Conservation (phyloP, 108 stramenopile genomes). For the Cyclotella sp. region DNA sequence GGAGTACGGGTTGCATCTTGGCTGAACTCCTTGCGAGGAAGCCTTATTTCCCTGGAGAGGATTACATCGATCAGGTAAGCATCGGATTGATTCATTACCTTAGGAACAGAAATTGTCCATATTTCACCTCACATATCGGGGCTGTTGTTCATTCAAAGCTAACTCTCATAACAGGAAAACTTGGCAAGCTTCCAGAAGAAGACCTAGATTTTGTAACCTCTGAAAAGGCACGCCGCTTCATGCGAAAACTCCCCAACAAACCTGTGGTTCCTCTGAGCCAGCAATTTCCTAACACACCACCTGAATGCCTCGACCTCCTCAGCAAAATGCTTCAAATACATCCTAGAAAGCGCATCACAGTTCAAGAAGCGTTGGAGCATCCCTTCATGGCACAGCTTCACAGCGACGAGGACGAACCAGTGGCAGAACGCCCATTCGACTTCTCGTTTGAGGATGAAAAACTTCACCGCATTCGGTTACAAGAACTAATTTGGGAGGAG, state of each 20-base stretch:
- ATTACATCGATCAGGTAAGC: conserved; percentile 98
- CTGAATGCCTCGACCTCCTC: conserved; percentile 90
- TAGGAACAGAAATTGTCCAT: not conserved
- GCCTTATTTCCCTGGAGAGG: conserved; percentile 94
- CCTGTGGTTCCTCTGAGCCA: conserved; percentile 56
- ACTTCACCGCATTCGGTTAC: conserved; percentile 77
- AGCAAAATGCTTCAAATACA: conserved; percentile 93
- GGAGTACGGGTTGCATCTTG: conserved; percentile 99
- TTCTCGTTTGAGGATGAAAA: conserved; percentile 89
- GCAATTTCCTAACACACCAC: conserved; percentile 82
- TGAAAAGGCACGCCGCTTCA: conserved; percentile 91
- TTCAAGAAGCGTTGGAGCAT: conserved; percentile 92
- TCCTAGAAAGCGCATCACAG: conserved; percentile 87
- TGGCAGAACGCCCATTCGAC: conserved; percentile 68
- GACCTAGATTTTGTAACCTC: conserved; percentile 96
- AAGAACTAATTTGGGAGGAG: conserved; percentile 93
- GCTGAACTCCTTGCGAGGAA: conserved; percentile 96
- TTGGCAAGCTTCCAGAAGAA: conserved; percentile 90
- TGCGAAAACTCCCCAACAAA: conserved; percentile 85
- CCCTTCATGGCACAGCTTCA: conserved; percentile 92
- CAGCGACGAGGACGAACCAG: conserved; percentile 87
- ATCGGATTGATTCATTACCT: not conserved
- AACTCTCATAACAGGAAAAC: conserved; percentile 85
- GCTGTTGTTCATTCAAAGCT: conserved; percentile 59
- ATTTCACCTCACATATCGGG: not conserved